phyloP scores from a whole-genome alignment of 257 asterid genomes.

The Fraxinus pennsylvanica region DNA sequence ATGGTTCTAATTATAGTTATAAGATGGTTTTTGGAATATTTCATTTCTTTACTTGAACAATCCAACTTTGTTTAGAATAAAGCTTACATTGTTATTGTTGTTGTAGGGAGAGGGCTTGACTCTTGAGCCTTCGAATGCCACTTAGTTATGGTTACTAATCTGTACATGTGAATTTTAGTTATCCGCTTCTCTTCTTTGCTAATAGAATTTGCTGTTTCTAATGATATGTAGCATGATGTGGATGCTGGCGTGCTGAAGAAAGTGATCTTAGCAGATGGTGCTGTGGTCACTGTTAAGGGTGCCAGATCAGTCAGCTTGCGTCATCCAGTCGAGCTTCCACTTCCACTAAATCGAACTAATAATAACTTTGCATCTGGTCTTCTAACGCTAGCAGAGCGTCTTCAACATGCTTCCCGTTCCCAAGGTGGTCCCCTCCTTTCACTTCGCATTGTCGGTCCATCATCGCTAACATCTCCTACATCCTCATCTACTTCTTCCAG shows the following conservation, averaged over 20 bases:
- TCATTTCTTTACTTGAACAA: not conserved
- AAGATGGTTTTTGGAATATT: not conserved
- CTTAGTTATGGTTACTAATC: not conserved
- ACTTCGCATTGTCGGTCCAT: constrained; percentile 89
- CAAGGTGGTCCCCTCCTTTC: constrained; percentile 60
- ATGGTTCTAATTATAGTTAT: not conserved
- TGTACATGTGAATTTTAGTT: not conserved
- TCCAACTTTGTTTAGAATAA: not conserved
- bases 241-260: constrained; percentile 85
- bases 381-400: constrained; percentile 70
- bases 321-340: constrained; percentile 82
- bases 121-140: not conserved
- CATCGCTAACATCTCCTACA: constrained; percentile 80
- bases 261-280: constrained; percentile 88
- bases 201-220: not conserved
- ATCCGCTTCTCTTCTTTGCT: constrained; percentile 10
- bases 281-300: constrained; percentile 91
- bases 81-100: not conserved
- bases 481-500: constrained; percentile 55
- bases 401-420: constrained; percentile 59
- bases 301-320: constrained; percentile 96
- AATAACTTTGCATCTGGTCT: constrained; percentile 78
- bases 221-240: constrained; percentile 56
- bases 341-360: constrained; percentile 68
- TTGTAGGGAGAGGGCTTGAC: not conserved